A percentile compares a stretch with the other conserved stretches of the same genome.
phyloP scores from a whole-genome alignment of 345 rosid species.

The Camelina laxa region DNA sequence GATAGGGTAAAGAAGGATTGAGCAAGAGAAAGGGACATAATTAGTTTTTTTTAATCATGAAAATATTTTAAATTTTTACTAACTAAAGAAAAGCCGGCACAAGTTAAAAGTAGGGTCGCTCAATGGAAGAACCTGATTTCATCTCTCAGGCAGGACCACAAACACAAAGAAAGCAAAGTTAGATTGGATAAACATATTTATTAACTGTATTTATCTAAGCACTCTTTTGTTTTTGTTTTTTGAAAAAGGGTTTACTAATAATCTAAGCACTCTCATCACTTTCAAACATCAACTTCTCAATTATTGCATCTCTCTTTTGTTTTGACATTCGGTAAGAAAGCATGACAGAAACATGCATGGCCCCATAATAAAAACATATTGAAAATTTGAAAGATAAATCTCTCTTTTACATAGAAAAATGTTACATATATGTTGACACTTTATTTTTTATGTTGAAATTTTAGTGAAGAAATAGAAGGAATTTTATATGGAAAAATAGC shows the following conservation, averaged over 20 bases:
- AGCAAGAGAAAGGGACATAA: not conserved
- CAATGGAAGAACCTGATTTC: not conserved
- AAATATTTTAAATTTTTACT: not conserved
- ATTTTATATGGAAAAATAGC: not conserved
- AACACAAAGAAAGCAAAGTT: constrained; percentile 15
- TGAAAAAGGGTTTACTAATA: no score
- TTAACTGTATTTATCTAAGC: not conserved
- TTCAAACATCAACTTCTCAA: constrained; percentile 29
- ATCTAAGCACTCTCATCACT: not conserved
- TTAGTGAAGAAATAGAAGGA: not conserved
- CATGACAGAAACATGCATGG: constrained; percentile 20
- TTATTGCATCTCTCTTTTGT: not conserved
- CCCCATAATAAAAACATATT: not conserved
- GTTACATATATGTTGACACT: not conserved
- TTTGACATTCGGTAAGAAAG: constrained; percentile 11
- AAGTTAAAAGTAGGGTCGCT: constrained; percentile 18
- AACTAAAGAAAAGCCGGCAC: not conserved
- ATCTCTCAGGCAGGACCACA: constrained; percentile 22
- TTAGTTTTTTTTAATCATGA: not conserved
- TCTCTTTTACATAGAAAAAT: not conserved
- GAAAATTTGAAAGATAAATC: not conserved
- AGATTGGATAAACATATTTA: constrained; percentile 18
- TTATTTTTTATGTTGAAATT: not conserved
- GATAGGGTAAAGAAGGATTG: not conserved
- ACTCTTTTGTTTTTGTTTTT: no score